Evolutionary conservation across 768 basidiomycete species (phyloP), one percentile per base, ranked within the genome.

Genomic region (Hericium alpestre): DNA sequence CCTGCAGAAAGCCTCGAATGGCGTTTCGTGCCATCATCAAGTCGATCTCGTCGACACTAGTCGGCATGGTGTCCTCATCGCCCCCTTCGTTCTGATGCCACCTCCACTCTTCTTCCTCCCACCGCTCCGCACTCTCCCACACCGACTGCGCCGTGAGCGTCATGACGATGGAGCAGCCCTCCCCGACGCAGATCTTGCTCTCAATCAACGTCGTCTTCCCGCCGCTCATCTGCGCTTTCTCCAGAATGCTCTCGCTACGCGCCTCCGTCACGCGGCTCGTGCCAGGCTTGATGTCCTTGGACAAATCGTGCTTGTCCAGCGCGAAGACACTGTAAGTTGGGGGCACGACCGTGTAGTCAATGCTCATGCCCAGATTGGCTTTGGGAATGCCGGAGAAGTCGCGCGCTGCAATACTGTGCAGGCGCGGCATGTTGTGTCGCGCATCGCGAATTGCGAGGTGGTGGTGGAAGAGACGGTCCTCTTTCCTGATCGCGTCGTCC

Each of bases 161-260:
- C 54, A 70, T 47, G 2, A 72, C 69, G 41, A 66, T 52, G 53
- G 71, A 69, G 55, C 58, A 11, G 12, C 59, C 60, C 50, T 59
- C 63, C 11, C 73, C 71, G 51, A 67, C 69, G 23, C 64, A 64
- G 27, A 75, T 65, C 59, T 56, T 64, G 64, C 67, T 70, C 62
- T 73, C 69, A 9, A 75, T 64, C 13, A 73, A 64, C 20, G 67
- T 64, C 53, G 64, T 68, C 25, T 63, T 65, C 6, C 65, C 70
- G n/a, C 68, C 69, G 61, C 71, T 64, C n/a, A 66, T 60, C 43
- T 65, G 60, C 22, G 67, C 71, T 47, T 70, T 66, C 57, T 74
- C 70, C 54, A 75, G 58, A 3, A 73, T 58, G 20, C 67, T 68
- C n/a, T 72, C 70, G 61, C 70, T 72, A n/a, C 72, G 64, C 38